Conservation (phyloP, 345 rosid genomes). For the Atalantia buxifolia region DNA sequence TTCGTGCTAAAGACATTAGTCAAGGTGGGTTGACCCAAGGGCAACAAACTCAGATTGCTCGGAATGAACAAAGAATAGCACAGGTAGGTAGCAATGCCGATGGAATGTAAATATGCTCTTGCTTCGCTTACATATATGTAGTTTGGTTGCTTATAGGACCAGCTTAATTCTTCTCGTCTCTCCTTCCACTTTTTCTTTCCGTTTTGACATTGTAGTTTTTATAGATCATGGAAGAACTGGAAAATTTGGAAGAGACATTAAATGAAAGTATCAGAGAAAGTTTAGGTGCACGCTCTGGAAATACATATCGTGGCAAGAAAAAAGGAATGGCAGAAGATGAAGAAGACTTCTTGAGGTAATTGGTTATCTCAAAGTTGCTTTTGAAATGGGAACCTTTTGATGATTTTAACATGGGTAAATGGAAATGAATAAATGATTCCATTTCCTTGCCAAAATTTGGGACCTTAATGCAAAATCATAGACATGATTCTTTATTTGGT, state of each 20-base stretch:
- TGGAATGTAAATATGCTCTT: background rate
- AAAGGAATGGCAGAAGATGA: conserved; percentile 62
- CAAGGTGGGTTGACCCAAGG: conserved; percentile 99
- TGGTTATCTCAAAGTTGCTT: conserved; percentile 4
- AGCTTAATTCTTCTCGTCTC: background rate
- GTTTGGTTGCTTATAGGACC: background rate
- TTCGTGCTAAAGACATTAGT: conserved; percentile 88
- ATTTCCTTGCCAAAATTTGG: conserved; percentile 1
- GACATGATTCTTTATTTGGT: background rate
- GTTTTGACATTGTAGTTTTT: conserved; percentile 2
- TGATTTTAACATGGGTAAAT: background rate
- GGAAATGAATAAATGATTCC: background rate
- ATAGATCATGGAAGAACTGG: conserved; percentile 91
- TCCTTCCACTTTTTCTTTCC: background rate
- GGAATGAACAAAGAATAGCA: conserved; percentile 88
- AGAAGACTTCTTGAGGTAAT: conserved; percentile 65
- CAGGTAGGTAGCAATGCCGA: conserved; percentile 42
- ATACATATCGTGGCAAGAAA: conserved; percentile 40
- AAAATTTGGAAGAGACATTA: conserved; percentile 91
- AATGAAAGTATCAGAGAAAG: conserved; percentile 95
- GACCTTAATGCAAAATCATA: background rate
- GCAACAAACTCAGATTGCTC: conserved; percentile 97
- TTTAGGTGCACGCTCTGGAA: conserved; percentile 76
- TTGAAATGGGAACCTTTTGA: conserved; percentile 5
- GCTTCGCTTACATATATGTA: background rate